These are phyloP conservation scores for Pseudozyma sp. DNA, from an alignment of 1,284 basidiomycete genomes.

Conservation along the genomic window DNA sequence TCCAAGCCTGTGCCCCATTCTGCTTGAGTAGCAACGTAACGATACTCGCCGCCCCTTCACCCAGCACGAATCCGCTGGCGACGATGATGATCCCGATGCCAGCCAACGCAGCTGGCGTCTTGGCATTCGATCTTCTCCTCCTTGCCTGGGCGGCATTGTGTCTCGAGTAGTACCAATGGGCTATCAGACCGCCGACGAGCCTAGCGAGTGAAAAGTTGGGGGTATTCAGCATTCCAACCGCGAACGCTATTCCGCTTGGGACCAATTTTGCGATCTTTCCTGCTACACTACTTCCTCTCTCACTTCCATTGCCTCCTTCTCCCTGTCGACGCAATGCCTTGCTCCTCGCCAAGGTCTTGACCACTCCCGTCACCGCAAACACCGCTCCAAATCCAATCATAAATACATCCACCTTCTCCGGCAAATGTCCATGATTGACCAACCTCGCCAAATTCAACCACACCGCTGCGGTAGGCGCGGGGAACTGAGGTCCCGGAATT, in stretches of 20 bases:
- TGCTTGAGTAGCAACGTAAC: constrained; percentile 81
- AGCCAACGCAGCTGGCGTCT: constrained; percentile 20
- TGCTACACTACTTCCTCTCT: constrained; percentile 14
- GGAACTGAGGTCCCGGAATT: constrained; percentile 83
- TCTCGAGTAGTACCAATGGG: constrained; percentile 71
- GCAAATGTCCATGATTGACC: constrained; percentile 82
- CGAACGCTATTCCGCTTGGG: constrained; percentile 70
- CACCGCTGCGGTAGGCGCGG: constrained; percentile 88
- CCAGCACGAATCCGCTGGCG: constrained; percentile 93
- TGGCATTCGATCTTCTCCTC: neutral
- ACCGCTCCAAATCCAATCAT: constrained; percentile 81
- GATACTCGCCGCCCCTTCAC: constrained; percentile 88
- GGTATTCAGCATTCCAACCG: constrained; percentile 85
- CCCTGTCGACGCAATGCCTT: constrained; percentile 27
- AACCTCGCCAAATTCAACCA: constrained; percentile 87
- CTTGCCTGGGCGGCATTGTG: constrained; percentile 8
- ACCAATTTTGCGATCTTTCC: constrained; percentile 29
- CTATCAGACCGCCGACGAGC: constrained; percentile 85
- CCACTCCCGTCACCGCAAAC: constrained; percentile 65
- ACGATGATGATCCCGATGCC: constrained; percentile 85
- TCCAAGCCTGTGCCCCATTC: constrained; percentile 77
- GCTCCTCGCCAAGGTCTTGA: constrained; percentile 76
- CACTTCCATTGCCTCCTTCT: neutral
- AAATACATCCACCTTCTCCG: constrained; percentile 80
- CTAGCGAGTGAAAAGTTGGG: constrained; percentile 94